Evolutionary conservation across 805 yeast species (phyloP).

Genomic region (Metschnikowia colocasiae): DNA sequence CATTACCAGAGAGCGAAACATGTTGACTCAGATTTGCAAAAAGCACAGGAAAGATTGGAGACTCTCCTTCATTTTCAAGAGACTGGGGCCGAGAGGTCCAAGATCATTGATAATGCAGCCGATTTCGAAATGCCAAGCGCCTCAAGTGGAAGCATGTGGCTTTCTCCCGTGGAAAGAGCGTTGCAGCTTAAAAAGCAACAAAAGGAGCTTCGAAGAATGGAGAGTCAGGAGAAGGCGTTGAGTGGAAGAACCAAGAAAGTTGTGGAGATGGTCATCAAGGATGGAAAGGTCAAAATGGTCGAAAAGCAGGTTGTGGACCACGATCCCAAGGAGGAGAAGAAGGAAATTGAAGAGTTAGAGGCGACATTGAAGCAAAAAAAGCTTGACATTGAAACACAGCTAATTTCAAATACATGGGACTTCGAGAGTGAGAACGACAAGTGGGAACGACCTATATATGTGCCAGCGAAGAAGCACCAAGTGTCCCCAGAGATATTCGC

Average conservation of each 20-base stretch:
- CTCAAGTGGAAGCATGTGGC: conserved; percentile 64
- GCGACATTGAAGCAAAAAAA: conserved; percentile 24
- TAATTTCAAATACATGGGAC: conserved; percentile 53
- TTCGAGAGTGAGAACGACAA: conserved; percentile 48
- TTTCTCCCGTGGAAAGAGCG: conserved; percentile 83
- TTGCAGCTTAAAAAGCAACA: conserved; percentile 84
- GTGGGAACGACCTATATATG: conserved; percentile 54
- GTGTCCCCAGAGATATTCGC: neutral
- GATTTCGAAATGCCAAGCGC: conserved; percentile 68
- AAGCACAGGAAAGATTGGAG: conserved; percentile 73
- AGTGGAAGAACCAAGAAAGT: conserved; percentile 73
- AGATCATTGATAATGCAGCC: conserved; percentile 87
- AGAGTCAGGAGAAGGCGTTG: conserved; percentile 48
- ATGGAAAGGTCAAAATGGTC: conserved; percentile 72
- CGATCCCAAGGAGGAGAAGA: conserved; percentile 27
- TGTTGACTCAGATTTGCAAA: conserved; percentile 54
- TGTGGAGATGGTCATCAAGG: conserved; percentile 70
- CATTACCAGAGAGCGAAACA: conserved; percentile 38
- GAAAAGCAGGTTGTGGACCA: conserved; percentile 35
- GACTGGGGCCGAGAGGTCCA: conserved; percentile 84
- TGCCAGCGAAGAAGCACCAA: neutral
- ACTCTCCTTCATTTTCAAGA: conserved; percentile 76
- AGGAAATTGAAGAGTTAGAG: conserved; percentile 37
- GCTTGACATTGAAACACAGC: conserved; percentile 26
- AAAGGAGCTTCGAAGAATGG: conserved; percentile 60